phyloP scores from a whole-genome alignment of 139 green algal genomes.

The Chlorella sp. region DNA sequence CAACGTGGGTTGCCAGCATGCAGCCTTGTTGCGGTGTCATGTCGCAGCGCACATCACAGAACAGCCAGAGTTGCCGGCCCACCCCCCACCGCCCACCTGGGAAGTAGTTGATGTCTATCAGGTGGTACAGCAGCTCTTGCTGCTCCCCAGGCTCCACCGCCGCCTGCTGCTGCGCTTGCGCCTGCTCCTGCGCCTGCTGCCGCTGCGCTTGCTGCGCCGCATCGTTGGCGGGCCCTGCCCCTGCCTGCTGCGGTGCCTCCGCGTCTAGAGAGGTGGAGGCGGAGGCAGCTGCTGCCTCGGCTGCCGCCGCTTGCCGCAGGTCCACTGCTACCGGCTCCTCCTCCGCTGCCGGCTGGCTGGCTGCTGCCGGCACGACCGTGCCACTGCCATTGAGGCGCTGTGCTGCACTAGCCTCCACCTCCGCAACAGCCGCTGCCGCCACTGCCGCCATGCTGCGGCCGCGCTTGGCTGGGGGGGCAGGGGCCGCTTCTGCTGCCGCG shows the following conservation, averaged over 20 bases:
- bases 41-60: background rate
- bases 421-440: background rate
- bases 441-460: background rate
- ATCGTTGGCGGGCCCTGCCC: background rate
- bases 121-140: slow-evolving; percentile 35
- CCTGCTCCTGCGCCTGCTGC: background rate
- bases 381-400: background rate
- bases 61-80: background rate
- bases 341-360: background rate
- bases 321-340: background rate
- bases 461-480: too few relatives aligned
- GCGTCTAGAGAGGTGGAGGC: too few relatives aligned
- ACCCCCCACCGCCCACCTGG: slow-evolving; percentile 11
- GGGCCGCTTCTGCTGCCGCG: background rate
- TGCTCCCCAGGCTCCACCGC: background rate
- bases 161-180: background rate
- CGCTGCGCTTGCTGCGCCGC: background rate
- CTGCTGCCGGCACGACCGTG: background rate
- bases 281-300: background rate
- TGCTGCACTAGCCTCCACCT: background rate
- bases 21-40: background rate
- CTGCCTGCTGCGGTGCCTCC: background rate
- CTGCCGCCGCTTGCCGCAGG: background rate
- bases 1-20: too few relatives aligned
- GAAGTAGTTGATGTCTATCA: slow-evolving; percentile 73